Conservation (phyloP, 2,329 filamentous ascomycete genomes). For the Intubia oerlemansii region DNA sequence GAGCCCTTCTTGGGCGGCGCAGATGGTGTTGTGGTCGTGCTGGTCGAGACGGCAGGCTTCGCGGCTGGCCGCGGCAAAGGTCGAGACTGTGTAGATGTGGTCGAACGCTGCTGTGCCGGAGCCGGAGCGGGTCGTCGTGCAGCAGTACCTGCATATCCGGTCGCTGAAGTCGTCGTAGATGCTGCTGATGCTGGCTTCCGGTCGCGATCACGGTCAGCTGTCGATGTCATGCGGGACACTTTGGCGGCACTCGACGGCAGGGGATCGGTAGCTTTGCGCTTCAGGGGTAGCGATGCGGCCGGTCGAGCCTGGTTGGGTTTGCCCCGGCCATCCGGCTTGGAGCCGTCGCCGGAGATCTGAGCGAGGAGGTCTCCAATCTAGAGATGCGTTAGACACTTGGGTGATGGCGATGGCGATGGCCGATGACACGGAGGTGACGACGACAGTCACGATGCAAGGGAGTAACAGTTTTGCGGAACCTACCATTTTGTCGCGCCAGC, state of each 20-base stretch:
- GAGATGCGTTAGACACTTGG: too few relatives aligned
- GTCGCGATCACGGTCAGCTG: constrained; percentile 4
- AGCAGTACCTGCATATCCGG: constrained; percentile 1
- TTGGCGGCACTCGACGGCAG: constrained; percentile 19
- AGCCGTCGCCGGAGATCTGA: constrained; percentile 37
- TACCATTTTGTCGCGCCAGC: constrained; percentile 5
- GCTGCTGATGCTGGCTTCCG: neutral
- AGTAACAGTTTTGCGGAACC: too few relatives aligned
- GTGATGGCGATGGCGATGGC: too few relatives aligned
- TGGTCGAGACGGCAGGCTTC: too few relatives aligned
- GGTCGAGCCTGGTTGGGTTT: constrained; percentile 13
- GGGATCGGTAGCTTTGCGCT: constrained; percentile 37
- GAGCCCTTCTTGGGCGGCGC: constrained; percentile 47
- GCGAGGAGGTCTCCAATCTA: constrained; percentile 37
- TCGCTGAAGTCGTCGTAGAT: neutral
- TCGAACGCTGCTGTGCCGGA: too few relatives aligned
- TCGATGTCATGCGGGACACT: constrained; percentile 15
- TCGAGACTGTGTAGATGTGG: too few relatives aligned
- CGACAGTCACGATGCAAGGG: too few relatives aligned
- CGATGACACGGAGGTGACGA: too few relatives aligned
- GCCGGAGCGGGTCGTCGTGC: too few relatives aligned
- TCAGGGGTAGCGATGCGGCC: constrained; percentile 17
- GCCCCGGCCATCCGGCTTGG: constrained; percentile 17
- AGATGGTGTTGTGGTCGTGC: constrained; percentile 10
- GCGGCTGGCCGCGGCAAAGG: too few relatives aligned